Percentiles rank a stretch among this genome's conserved stretches.
Conservation (phyloP, 169 alveolate genomes). For the Amoebophrya sp. region DNA sequence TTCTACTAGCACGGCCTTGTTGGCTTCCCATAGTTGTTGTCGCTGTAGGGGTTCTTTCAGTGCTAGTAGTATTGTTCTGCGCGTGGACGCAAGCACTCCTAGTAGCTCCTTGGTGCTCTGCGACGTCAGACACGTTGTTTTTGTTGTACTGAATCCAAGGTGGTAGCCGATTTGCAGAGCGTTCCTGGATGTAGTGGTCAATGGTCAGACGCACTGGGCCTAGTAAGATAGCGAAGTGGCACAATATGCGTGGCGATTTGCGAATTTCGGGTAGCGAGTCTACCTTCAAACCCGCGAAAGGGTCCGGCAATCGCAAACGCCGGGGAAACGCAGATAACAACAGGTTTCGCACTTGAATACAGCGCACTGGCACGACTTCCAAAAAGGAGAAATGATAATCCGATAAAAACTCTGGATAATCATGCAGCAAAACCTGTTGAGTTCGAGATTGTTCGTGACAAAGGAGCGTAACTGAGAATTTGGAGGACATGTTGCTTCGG, state of each 20-base stretch:
- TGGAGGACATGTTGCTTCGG: too few relatives aligned
- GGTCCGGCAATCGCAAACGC: constrained; percentile 82
- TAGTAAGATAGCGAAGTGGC: constrained; percentile 26
- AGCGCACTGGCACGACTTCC: constrained; percentile 79
- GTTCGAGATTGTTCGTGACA: too few relatives aligned
- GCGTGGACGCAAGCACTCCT: too few relatives aligned
- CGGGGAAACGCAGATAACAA: constrained; percentile 90
- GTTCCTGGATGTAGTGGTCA: constrained; percentile 24
- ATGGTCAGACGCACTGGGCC: not conserved
- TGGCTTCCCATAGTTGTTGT: too few relatives aligned
- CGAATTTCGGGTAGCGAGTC: constrained; percentile 79
- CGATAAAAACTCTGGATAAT: constrained; percentile 90
- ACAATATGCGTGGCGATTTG: constrained; percentile 58
- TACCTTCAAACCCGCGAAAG: constrained; percentile 75
- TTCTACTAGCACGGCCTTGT: too few relatives aligned
- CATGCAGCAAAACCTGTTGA: constrained; percentile 83
- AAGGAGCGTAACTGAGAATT: too few relatives aligned
- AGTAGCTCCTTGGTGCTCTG: too few relatives aligned
- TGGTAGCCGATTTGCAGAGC: too few relatives aligned
- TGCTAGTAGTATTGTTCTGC: too few relatives aligned
- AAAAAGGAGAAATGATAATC: constrained; percentile 79
- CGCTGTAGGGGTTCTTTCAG: too few relatives aligned
- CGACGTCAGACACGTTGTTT: too few relatives aligned
- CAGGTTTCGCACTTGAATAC: constrained; percentile 85
- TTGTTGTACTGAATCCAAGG: too few relatives aligned